Percentiles rank a stretch among this genome's conserved stretches.
Evolutionary conservation across 495 filamentous ascomycete genomes (phyloP).

Genomic region (Penicillium robsamsonii): DNA sequence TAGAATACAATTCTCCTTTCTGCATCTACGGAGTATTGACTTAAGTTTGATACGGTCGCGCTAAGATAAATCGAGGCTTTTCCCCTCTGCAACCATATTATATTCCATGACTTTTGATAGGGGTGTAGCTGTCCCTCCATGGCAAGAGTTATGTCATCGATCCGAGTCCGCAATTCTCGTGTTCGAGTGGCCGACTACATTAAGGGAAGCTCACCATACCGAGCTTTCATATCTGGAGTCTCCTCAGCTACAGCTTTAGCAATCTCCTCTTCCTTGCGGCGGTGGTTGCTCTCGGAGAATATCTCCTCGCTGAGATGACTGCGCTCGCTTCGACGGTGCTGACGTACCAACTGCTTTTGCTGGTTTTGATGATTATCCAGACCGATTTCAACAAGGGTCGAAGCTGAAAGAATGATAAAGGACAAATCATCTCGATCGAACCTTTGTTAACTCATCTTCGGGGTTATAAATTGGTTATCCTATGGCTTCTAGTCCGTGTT

Average conservation of each 20-base stretch:
- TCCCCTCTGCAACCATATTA: neutral
- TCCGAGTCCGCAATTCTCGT: conserved; percentile 41
- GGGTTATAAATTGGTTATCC: conserved; percentile 42
- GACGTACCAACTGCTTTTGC: conserved; percentile 47
- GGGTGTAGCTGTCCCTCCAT: conserved; percentile 56
- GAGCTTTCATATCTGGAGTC: conserved; percentile 53
- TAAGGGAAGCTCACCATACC: conserved; percentile 58
- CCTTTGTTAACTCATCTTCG: conserved; percentile 13
- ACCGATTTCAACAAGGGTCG: neutral
- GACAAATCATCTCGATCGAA: no score
- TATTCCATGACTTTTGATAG: no score
- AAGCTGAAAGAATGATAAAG: neutral
- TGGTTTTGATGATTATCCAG: conserved; percentile 42
- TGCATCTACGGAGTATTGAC: neutral
- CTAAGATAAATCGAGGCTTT: neutral
- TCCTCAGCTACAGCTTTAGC: conserved; percentile 35
- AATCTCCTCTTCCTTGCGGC: conserved; percentile 44
- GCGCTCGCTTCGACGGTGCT: conserved; percentile 41
- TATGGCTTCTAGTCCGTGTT: conserved; percentile 36
- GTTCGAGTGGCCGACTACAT: conserved; percentile 46
- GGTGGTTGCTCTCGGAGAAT: conserved; percentile 48
- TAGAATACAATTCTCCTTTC: neutral
- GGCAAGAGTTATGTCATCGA: conserved; percentile 53
- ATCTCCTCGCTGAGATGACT: conserved; percentile 54
- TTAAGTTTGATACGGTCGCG: neutral